A percentile compares a stretch with the other conserved stretches of the same genome.
Evolutionary conservation across 164 flowering plant species (phyloP).

Genomic region (Vitis cinerea): DNA sequence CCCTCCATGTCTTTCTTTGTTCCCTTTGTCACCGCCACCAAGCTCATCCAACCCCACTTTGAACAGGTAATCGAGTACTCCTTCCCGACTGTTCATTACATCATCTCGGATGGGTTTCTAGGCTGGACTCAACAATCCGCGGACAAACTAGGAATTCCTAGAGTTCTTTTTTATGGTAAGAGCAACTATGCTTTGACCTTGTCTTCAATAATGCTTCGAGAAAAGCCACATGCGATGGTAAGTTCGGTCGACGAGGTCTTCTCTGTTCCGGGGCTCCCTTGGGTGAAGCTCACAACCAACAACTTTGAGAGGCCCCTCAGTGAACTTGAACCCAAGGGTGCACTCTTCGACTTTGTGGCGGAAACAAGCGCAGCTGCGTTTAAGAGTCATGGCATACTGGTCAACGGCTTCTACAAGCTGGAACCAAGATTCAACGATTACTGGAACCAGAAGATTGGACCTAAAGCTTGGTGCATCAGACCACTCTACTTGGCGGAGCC

Average conservation of each 20-base stretch:
- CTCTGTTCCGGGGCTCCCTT: constrained; percentile 32
- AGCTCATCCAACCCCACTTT: constrained; percentile 43
- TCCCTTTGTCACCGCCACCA: constrained; percentile 33
- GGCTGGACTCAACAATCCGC: constrained; percentile 45
- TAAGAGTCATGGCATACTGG: constrained; percentile 28
- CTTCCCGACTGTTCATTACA: constrained; percentile 27
- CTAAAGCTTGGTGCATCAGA: constrained; percentile 33
- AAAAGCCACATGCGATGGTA: not conserved
- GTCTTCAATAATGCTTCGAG: not conserved
- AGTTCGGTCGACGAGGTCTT: constrained; percentile 29
- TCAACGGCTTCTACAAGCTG: constrained; percentile 43
- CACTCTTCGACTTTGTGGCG: constrained; percentile 11
- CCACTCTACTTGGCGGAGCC: constrained; percentile 37
- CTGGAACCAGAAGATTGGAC: constrained; percentile 9
- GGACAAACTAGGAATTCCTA: constrained; percentile 30
- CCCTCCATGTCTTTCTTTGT: constrained; percentile 36
- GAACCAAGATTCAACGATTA: constrained; percentile 31
- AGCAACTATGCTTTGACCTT: constrained; percentile 13
- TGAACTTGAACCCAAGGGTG: not conserved
- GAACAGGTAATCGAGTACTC: constrained; percentile 23
- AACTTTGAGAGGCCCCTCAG: constrained; percentile 17
- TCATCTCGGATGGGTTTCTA: constrained; percentile 51
- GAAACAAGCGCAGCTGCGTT: constrained; percentile 8
- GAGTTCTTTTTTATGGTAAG: constrained; percentile 42
- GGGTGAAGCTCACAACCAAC: constrained; percentile 29